These are phyloP conservation scores for Eragrostis nindensis DNA, from an alignment of 176 grass and related monocot species.

Conservation along the genomic window DNA sequence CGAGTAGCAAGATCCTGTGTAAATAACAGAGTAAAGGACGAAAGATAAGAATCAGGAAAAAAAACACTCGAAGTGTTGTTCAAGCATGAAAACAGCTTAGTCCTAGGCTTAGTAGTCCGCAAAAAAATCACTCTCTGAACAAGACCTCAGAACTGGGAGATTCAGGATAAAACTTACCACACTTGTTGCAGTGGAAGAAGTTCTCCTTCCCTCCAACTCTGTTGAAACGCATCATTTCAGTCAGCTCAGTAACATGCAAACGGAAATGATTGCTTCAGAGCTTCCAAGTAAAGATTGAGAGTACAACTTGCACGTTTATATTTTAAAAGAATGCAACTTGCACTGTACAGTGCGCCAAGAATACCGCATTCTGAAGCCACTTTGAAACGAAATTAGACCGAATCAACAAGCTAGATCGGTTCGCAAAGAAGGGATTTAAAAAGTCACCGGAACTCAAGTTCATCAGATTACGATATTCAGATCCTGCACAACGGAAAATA, in stretches of 20 bases:
- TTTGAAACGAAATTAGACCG: not conserved
- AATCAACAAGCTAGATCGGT: not conserved
- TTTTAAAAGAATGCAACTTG: not conserved
- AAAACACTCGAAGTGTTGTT: not conserved
- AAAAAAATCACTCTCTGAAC: not conserved
- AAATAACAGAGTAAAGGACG: not conserved
- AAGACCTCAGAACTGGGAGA: not conserved
- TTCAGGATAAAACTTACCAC: slow-evolving; percentile 54
- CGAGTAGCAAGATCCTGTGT: slow-evolving; percentile 82
- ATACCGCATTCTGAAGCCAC: not conserved
- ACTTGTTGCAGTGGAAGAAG: slow-evolving; percentile 90
- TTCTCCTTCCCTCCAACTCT: slow-evolving; percentile 84
- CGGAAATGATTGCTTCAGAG: not conserved
- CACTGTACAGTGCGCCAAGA: not conserved
- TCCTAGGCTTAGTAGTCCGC: too few species aligned
- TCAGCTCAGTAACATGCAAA: slow-evolving; percentile 7
- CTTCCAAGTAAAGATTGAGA: not conserved
- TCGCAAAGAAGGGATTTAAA: too few species aligned
- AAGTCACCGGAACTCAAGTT: not conserved
- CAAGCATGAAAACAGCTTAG: not conserved
- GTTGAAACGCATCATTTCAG: slow-evolving; percentile 23
- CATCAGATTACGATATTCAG: not conserved
- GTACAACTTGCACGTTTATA: not conserved
- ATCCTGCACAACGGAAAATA: not conserved
- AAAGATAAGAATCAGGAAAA: not conserved